Percentiles rank a stretch among this genome's conserved stretches.
These are phyloP conservation scores for Platismatia glauca DNA, from an alignment of 495 filamentous ascomycete genomes.

Conservation along the genomic window DNA sequence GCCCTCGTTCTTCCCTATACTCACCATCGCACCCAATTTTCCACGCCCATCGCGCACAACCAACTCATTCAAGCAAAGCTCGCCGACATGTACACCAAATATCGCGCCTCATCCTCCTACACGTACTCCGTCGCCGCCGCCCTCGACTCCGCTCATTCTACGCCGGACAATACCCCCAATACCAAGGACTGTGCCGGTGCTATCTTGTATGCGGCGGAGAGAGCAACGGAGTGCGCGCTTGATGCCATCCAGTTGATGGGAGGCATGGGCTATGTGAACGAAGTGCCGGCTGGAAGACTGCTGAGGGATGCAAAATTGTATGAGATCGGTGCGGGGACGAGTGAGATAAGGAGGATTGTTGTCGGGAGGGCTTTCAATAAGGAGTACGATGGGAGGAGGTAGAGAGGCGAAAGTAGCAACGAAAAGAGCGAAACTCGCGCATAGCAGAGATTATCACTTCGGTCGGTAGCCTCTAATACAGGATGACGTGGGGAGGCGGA, in stretches of 20 bases:
- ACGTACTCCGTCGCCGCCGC: conserved; percentile 67
- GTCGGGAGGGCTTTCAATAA: conserved; percentile 92
- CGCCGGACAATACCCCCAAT: conserved; percentile 42
- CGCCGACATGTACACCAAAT: conserved; percentile 95
- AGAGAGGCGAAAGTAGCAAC: not conserved
- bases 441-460: not conserved
- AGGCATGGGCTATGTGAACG: conserved; percentile 93
- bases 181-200: conserved; percentile 93
- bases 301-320: conserved; percentile 85
- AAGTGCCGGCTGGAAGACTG: conserved; percentile 80
- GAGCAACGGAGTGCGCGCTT: conserved; percentile 78
- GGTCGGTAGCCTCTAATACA: not conserved
- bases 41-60: conserved; percentile 77
- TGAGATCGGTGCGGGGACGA: conserved; percentile 95
- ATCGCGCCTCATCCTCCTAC: conserved; percentile 70
- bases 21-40: conserved; percentile 84
- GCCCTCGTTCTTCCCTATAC: conserved; percentile 85
- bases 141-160: conserved; percentile 67
- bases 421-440: not conserved
- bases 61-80: conserved; percentile 90
- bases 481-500: not conserved
- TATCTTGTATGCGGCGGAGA: conserved; percentile 89
- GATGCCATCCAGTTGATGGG: conserved; percentile 94
- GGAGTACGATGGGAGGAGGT: conserved; percentile 49
- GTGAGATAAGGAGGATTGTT: conserved; percentile 87